Evolutionary conservation across 176 grass and related monocot species (phyloP), one percentile per base, ranked within the genome.

Genomic region (Melocanna baccifera): DNA sequence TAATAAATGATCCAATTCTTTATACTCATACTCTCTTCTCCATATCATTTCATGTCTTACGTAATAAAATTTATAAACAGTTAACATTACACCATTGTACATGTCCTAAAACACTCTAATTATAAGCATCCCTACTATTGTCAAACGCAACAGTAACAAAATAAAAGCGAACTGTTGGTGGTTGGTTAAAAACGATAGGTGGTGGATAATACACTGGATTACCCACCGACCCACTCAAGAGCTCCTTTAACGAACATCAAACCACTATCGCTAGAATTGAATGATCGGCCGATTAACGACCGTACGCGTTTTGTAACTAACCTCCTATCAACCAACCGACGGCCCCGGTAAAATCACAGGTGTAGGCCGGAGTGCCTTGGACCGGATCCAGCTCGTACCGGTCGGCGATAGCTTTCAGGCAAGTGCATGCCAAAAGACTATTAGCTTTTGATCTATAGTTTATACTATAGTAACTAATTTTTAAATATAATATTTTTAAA

Each of bases 371-470:
- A 15, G 25, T 11, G 70, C 63, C 14, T 29, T 57, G 69, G 77
- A 80, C 50, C 76, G 14, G 85, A 41, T 73, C 77, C 32, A 30
- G 25, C 25, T 10, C 43, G 13, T 5, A 18, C n/a, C 68, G 76
- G 68, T 86, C 76, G 68, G 11, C n/a, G 34, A 77, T 81, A 12
- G 69, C 77, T 75, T 45, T 87, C 85, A 34, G 7, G 46, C 32
- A 87, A 81, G 78, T 81, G 85, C 85, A 67, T 23, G 68, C 77
- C 73, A 77, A 69, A 68, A 57, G 48, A 73, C 32, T 34, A 34
- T 34, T 36, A 36, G 34, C 4, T 5, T 2, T 4, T 4, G 0
- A 2, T 2, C 4, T 36, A 36, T 36, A 36, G 4, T 5, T 36
- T 36, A 36, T 5, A 36, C 4, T 36, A 34, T 0, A 36, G 4